Percentiles rank a stretch among this genome's conserved stretches.
phyloP scores from a whole-genome alignment of 1,284 basidiomycete genomes.

The Apiotrichum siamense region DNA sequence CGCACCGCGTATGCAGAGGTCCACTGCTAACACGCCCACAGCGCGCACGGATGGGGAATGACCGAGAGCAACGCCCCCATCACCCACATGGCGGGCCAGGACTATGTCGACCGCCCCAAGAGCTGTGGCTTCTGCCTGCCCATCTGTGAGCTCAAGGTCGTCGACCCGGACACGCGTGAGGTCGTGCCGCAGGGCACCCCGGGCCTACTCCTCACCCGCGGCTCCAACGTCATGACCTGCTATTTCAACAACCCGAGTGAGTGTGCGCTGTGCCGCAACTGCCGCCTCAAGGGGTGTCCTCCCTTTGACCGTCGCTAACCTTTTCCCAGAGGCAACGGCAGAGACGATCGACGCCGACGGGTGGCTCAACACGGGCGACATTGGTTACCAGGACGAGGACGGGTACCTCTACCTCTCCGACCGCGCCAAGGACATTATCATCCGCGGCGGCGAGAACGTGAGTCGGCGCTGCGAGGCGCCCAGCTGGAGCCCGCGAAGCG shows the following conservation, averaged over 20 bases:
- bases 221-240: conserved; percentile 41
- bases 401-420: conserved; percentile 39
- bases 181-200: conserved; percentile 18
- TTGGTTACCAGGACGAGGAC: conserved; percentile 30
- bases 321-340: conserved; percentile 58
- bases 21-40: too few species aligned
- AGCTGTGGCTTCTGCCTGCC: conserved; percentile 30
- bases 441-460: conserved; percentile 44
- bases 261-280: too few species aligned
- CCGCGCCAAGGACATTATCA: conserved; percentile 36
- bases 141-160: conserved; percentile 31
- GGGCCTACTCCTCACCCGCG: conserved; percentile 33
- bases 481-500: too few species aligned
- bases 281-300: too few species aligned
- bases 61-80: conserved; percentile 43
- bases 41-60: too few species aligned
- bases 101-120: conserved; percentile 26
- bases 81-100: conserved; percentile 28
- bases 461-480: too few species aligned
- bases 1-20: too few species aligned
- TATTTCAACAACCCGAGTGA: conserved; percentile 27
- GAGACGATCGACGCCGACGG: conserved; percentile 57
- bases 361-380: conserved; percentile 79
- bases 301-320: too few species aligned
- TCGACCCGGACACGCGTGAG: conserved; percentile 25